Conservation (phyloP, 495 filamentous ascomycete genomes). For the Articulospora tetracladia region DNA sequence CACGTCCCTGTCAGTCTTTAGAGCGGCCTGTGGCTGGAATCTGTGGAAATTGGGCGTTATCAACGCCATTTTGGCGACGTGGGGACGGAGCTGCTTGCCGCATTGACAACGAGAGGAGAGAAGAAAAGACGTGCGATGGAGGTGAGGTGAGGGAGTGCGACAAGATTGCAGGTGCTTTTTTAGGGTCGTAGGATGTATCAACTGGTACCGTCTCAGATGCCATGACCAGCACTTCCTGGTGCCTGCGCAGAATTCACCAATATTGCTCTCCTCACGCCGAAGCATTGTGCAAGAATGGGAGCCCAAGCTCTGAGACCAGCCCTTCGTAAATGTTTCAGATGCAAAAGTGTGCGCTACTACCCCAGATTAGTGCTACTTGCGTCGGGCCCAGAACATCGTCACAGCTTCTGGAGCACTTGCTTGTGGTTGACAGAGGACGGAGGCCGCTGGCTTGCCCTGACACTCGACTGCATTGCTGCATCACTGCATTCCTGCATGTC, state of each 20-base stretch:
- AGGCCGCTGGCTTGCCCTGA: too few species aligned
- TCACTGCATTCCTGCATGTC: neutral
- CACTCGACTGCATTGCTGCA: too few species aligned
- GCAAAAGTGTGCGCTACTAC: neutral
- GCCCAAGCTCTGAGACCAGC: neutral
- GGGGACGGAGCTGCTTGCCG: neutral
- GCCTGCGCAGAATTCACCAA: too few species aligned
- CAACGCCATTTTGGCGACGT: neutral
- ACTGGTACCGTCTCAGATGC: too few species aligned
- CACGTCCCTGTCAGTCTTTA: slow-evolving; percentile 7
- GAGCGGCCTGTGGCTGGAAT: slow-evolving; percentile 16
- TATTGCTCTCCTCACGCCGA: neutral
- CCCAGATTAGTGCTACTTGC: neutral
- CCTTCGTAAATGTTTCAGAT: neutral
- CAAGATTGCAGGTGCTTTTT: too few species aligned
- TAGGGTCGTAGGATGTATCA: too few species aligned
- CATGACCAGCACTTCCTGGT: too few species aligned
- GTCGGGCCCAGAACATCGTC: neutral
- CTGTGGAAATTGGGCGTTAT: slow-evolving; percentile 1
- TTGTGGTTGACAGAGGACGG: too few species aligned
- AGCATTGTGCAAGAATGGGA: neutral
- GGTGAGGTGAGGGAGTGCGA: too few species aligned
- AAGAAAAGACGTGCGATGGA: neutral
- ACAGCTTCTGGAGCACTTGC: too few species aligned
- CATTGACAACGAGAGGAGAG: neutral